Evolutionary conservation across 2,329 filamentous ascomycete species (phyloP), one percentile per base, ranked within the genome.

Genomic region (Myriosclerotinia duriaeana): DNA sequence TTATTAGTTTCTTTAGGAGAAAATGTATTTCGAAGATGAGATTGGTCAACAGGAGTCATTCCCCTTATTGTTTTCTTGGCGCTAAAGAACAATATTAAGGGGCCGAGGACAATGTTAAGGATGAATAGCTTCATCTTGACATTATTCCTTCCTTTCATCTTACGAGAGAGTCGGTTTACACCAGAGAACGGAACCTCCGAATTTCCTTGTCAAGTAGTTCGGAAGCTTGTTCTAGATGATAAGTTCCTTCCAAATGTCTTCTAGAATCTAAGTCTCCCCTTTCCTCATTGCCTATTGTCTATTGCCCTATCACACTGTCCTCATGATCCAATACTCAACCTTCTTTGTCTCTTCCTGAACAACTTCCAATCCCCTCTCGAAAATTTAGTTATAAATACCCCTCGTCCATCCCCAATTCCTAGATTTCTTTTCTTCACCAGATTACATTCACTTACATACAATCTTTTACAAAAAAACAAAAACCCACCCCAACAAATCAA

Each of bases 361-460:
- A 40, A 61, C 14, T 50, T 20, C 46, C 5, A 6, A 38, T 11
- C 3, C 3, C n/a, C 14, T 26, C 14, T 17, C 11, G 14, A 20
- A 60, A 2, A 17, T 17, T 7, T 14, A 1, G 6, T 12, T 50
- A 61, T 61, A 61, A 61, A 50, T 38, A 61, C 44, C 44, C 30
- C 58, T 40, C 44, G 3, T 22, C 22, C 48, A 46, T n/a, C 40
- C 48, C 40, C 26, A 20, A 26, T 48, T 5, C 22, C 50, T 20
- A 12, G 58, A 60, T 38, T 44, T 64, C 42, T 34, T 48, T 30
- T 64, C 61, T 30, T 64, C 50, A 64, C 38, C 61, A 56, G 30
- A 36, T 56, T 30, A 64, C 61, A 64, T 55, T 56, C 50, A 64
- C 61, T 54, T 8, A 53, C 5, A 56, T 26, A 64, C 48, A 64